Conservation (phyloP, 139 green algal genomes). For the Picochlorum sp. region DNA sequence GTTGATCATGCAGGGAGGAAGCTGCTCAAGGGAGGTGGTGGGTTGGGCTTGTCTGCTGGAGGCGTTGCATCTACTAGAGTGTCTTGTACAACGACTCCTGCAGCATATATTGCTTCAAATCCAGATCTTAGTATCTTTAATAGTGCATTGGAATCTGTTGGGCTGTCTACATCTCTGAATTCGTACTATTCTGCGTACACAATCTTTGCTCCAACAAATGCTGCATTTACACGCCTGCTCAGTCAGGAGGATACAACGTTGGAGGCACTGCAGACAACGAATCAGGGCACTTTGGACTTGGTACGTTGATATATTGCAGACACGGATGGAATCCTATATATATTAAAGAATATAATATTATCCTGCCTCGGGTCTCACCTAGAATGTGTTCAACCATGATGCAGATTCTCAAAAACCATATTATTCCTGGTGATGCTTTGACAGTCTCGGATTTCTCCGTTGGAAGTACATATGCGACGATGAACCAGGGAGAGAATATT, state of each 20-base stretch:
- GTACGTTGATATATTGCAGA: too few species aligned
- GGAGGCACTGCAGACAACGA: neutral
- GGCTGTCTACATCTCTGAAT: neutral
- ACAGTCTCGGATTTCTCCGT: neutral
- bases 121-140: too few species aligned
- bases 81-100: too few species aligned
- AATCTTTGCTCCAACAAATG: slow-evolving; percentile 6
- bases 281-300: neutral
- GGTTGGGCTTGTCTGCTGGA: too few species aligned
- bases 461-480: neutral
- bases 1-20: too few species aligned
- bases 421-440: neutral
- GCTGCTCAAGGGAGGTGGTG: too few species aligned
- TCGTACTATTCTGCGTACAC: neutral
- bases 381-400: too few species aligned
- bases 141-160: neutral
- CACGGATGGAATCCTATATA: too few species aligned
- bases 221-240: neutral
- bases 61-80: too few species aligned
- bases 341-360: too few species aligned
- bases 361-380: too few species aligned
- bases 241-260: neutral
- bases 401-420: slow-evolving; percentile 8
- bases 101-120: too few species aligned
- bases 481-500: neutral